A percentile compares a stretch with the other conserved stretches of the same genome.
phyloP scores from a whole-genome alignment of 345 rosid species.

The Lagerstroemia speciosa region DNA sequence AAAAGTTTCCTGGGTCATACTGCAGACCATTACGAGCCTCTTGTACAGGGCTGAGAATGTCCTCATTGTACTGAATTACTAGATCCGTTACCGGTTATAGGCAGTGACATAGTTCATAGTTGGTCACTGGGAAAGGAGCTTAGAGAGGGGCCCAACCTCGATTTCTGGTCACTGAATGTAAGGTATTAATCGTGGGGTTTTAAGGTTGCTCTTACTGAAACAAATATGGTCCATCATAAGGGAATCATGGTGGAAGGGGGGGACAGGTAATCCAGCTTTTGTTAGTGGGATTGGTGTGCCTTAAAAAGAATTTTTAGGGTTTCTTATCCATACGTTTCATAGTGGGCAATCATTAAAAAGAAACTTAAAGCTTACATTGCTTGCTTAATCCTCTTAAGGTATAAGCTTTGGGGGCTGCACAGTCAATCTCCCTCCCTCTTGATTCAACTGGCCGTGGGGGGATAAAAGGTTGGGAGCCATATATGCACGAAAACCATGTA shows the following conservation, averaged over 20 bases:
- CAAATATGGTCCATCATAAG: neutral
- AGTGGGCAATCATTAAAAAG: slow-evolving; percentile 1
- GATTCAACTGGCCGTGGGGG: neutral
- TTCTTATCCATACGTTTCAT: neutral
- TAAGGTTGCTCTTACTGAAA: neutral
- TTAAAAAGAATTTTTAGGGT: neutral
- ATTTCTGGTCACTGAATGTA: no score
- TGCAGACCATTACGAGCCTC: no score
- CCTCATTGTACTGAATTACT: no score
- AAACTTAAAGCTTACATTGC: slow-evolving; percentile 6
- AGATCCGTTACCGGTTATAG: no score
- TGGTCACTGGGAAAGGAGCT: no score
- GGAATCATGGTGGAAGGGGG: neutral
- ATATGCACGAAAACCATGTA: neutral
- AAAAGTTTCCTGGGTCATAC: no score
- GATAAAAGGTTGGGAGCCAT: neutral
- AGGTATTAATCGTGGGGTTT: no score
- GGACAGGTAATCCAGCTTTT: neutral
- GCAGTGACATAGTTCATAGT: no score
- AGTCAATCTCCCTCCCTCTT: neutral
- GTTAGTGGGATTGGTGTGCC: neutral
- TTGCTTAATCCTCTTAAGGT: neutral
- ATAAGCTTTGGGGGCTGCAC: neutral
- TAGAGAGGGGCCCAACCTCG: no score
- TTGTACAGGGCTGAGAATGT: no score